Evolutionary conservation across 2,329 filamentous ascomycete species (phyloP).

Genomic region (Calycina herbarum): DNA sequence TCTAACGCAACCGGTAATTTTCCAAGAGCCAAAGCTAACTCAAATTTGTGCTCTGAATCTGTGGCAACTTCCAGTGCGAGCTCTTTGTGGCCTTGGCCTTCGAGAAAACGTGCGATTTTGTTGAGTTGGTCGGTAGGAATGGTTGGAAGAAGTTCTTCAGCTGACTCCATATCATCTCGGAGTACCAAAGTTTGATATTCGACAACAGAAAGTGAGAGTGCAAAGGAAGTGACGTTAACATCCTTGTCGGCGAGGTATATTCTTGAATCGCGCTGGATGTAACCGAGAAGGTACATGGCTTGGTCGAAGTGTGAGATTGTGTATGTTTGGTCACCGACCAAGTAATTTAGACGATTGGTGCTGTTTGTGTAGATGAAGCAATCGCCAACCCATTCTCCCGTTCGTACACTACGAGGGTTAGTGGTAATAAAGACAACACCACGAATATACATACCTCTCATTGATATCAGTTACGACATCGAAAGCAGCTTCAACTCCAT

Average conservation of each 20-base stretch:
- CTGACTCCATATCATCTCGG: conserved; percentile 88
- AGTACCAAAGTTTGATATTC: conserved; percentile 97
- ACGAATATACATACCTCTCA: conserved; percentile 63
- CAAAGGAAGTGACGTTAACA: conserved; percentile 85
- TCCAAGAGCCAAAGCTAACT: conserved; percentile 79
- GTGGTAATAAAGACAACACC: conserved; percentile 4
- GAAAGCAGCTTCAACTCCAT: conserved; percentile 91
- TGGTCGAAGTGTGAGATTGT: conserved; percentile 97
- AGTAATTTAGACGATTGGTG: conserved; percentile 95
- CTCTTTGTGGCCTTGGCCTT: conserved; percentile 96
- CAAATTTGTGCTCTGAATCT: conserved; percentile 94
- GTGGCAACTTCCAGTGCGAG: conserved; percentile 92
- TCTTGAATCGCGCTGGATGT: conserved; percentile 91
- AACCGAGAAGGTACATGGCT: conserved; percentile 91
- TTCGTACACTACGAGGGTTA: conserved; percentile 66
- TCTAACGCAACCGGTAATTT: conserved; percentile 83
- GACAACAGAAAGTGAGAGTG: conserved; percentile 85
- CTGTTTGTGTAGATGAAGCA: conserved; percentile 99
- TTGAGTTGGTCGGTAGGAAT: conserved; percentile 94
- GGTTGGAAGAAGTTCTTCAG: conserved; percentile 77
- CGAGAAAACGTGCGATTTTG: conserved; percentile 96
- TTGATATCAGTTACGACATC: conserved; percentile 95
- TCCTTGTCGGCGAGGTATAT: conserved; percentile 97
- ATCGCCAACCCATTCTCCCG: conserved; percentile 96
- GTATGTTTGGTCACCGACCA: conserved; percentile 97